Conservation (phyloP, 2,329 filamentous ascomycete species). For the Aspergillus versicolor region DNA sequence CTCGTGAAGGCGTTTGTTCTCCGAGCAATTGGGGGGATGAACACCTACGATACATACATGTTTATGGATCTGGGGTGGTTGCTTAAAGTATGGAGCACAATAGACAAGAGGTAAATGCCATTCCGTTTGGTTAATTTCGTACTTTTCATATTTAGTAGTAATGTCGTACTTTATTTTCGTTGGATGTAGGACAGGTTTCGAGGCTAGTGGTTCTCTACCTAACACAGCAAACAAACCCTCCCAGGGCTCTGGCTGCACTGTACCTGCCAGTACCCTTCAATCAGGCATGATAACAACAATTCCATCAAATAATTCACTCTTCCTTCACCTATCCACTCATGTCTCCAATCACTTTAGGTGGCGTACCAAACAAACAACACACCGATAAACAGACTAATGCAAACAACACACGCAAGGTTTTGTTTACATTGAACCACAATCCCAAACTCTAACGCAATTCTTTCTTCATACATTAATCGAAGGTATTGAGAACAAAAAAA, state of each 20-base stretch:
- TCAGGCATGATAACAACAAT: not conserved
- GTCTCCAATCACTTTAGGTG: not conserved
- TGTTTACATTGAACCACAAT: not conserved
- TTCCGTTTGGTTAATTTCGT: conserved; percentile 19
- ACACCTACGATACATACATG: conserved; percentile 20
- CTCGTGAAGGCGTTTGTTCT: conserved; percentile 25
- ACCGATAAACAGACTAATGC: not conserved
- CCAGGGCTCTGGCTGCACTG: too few relatives aligned
- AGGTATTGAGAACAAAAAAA: not conserved
- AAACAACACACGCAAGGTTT: not conserved
- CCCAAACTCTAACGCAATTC: not conserved
- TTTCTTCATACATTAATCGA: not conserved
- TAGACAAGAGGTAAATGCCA: conserved; percentile 38
- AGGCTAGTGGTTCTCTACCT: not conserved
- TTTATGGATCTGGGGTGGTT: conserved; percentile 32
- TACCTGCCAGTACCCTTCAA: not conserved
- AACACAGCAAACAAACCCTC: not conserved
- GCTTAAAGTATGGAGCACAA: conserved; percentile 24
- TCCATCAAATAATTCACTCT: not conserved
- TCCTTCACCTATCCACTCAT: not conserved
- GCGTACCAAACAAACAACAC: not conserved
- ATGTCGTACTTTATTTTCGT: not conserved
- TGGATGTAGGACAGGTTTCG: not conserved
- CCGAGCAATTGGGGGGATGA: conserved; percentile 27
- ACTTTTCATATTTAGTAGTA: not conserved